These are phyloP conservation scores for Auriscalpium microsporum DNA, from an alignment of 768 basidiomycete genomes.

Conservation along the genomic window DNA sequence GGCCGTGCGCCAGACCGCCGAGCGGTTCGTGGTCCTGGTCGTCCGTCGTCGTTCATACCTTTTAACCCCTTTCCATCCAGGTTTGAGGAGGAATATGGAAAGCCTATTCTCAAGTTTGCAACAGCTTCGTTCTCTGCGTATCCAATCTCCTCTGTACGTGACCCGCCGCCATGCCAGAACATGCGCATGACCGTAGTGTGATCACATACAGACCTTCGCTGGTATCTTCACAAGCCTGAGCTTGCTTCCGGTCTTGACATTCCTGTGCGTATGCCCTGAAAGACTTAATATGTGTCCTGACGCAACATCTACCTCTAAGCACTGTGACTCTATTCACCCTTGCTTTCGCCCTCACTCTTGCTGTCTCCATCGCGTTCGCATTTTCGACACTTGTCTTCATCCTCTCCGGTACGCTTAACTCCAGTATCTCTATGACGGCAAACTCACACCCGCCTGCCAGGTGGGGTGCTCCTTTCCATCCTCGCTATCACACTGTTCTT, in stretches of 20 bases:
- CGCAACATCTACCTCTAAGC: background rate
- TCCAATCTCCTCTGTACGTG: conserved; percentile 8
- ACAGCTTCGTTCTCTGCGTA: background rate
- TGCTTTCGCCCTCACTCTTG: conserved; percentile 1
- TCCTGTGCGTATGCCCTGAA: conserved; percentile 3
- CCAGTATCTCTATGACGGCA: background rate
- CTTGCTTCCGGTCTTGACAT: conserved; percentile 12
- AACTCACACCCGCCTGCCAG: background rate
- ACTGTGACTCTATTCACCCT: conserved; percentile 2
- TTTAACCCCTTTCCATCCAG: background rate
- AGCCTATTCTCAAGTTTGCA: conserved; percentile 1
- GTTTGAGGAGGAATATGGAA: conserved; percentile 8
- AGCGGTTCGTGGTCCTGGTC: background rate
- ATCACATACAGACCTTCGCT: background rate
- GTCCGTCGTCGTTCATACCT: background rate
- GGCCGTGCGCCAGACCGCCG: conserved; percentile 3
- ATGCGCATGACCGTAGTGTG: background rate
- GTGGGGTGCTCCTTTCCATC: conserved; percentile 3
- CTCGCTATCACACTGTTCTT: conserved; percentile 8
- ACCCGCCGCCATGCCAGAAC: too few species aligned
- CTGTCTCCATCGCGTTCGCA: conserved; percentile 6
- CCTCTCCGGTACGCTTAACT: conserved; percentile 1
- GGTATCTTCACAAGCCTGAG: conserved; percentile 5
- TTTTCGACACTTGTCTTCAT: conserved; percentile 8
- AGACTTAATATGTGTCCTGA: background rate